Evolutionary conservation across 148 eudicot genomes (phyloP), one percentile per base, ranked within the genome.

Genomic region (Chenopodium quinoa): DNA sequence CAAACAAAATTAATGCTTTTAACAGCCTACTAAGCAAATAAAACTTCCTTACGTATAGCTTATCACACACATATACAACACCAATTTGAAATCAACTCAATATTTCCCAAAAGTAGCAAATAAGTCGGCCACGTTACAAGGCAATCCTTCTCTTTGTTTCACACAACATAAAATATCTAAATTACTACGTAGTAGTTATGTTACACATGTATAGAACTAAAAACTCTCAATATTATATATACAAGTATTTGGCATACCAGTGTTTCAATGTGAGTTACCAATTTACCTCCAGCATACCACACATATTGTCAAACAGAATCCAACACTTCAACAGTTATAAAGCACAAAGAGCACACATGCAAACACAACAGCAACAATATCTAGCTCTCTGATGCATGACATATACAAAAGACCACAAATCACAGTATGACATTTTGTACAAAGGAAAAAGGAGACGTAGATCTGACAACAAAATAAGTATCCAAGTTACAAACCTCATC

Each of bases 401-500:
- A 56, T 56, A 56, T 56, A 70, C 40, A 17, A 8, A 71, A n/a
- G 67, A 34, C 25, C 20, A 3, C 6, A 34, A 25, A 32, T 68
- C 12, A 40, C 68, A 66, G 0, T 37, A 37, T 37, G 44, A 37
- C 44, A 71, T 58, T 7, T 29, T 29, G 47, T 0, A 8, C 29
- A 79, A 67, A 50, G 4, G 22, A 2, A 71, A 58, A 71, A 9
- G 25, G n/a, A 34, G 29, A 56, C 1, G 7, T 63, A 14, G 4
- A 29, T 7, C 73, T 27, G 7, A 73, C 34, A 48, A 7, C 25
- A 75, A 75, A 8, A 22, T 25, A 68, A 68, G 58, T 68, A 76
- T 20, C 64, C 75, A 80, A 81, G 60, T 10, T 23, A 80, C 77
- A 79, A 78, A 91, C 91, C 92, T 95, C 86, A 95, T 37, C 90